These are phyloP conservation scores for Malassezia brasiliensis DNA, from an alignment of 1,284 basidiomycete species.

Conservation along the genomic window DNA sequence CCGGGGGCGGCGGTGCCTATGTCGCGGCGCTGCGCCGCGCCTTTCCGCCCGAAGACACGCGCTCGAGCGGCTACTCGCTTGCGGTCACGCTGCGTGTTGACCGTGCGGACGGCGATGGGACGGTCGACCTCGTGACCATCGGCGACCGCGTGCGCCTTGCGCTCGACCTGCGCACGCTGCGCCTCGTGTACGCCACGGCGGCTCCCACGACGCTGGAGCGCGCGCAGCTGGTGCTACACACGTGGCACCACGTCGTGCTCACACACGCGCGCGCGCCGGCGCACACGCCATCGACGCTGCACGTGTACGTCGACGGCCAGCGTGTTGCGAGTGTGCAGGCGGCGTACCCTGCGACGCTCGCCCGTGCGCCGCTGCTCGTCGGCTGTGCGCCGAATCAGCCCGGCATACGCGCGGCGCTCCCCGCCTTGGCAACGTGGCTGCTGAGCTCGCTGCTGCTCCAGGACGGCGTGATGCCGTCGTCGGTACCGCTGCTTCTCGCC, in stretches of 20 bases:
- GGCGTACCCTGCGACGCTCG: constrained; percentile 6
- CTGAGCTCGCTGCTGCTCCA: constrained; percentile 29
- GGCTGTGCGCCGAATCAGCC: constrained; percentile 23
- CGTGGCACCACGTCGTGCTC: constrained; percentile 28
- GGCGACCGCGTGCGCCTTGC: constrained; percentile 27
- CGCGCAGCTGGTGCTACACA: constrained; percentile 11
- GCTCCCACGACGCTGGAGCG: constrained; percentile 8
- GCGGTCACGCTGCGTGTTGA: constrained; percentile 2
- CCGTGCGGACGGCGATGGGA: constrained; percentile 3
- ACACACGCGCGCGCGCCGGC: constrained; percentile 26
- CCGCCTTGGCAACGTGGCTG: constrained; percentile 22
- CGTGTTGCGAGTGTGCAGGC: constrained; percentile 18
- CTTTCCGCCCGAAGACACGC: constrained; percentile 23
- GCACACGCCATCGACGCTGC: constrained; percentile 22
- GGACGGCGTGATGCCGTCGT: constrained; percentile 28
- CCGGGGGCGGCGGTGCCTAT: background rate
- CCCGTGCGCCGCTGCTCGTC: constrained; percentile 23
- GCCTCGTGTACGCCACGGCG: constrained; percentile 23
- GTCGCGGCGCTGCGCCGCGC: constrained; percentile 22
- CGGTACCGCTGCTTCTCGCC: constrained; percentile 29
- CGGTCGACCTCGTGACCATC: constrained; percentile 29
- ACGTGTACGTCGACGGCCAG: constrained; percentile 33
- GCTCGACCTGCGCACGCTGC: constrained; percentile 25
- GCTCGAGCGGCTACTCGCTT: constrained; percentile 30
- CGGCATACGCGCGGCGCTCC: background rate